Conservation (phyloP, 2,329 filamentous ascomycete species). For the Cryphonectria nitschkei region DNA sequence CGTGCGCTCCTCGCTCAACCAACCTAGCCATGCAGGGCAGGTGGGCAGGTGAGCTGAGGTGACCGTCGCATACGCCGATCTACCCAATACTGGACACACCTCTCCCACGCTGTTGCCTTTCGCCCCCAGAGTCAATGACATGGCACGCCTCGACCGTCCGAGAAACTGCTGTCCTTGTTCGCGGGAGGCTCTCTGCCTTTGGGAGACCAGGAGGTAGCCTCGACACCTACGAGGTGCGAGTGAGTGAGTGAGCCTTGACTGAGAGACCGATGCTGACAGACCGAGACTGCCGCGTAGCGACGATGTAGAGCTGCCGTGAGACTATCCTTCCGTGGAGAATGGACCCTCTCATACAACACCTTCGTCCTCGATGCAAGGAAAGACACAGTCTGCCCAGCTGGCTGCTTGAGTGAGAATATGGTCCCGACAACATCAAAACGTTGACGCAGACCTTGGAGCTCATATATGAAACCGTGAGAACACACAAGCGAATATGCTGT, state of each 20-base stretch:
- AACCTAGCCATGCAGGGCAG: constrained; percentile 14
- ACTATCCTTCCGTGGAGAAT: neutral
- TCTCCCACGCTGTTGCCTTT: neutral
- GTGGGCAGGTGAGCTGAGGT: constrained; percentile 9
- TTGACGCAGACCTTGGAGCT: neutral
- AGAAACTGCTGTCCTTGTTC: neutral
- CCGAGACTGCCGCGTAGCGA: neutral
- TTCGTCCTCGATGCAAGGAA: neutral
- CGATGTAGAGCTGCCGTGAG: neutral
- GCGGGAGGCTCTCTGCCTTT: neutral
- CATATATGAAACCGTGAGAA: neutral
- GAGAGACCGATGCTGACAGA: neutral
- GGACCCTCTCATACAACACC: neutral
- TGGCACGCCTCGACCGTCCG: neutral
- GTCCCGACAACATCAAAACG: neutral
- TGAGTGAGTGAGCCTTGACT: neutral
- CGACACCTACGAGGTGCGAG: neutral
- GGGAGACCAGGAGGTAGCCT: neutral
- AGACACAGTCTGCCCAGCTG: neutral
- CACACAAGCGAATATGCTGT: neutral
- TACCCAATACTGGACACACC: neutral
- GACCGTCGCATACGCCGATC: constrained; percentile 5
- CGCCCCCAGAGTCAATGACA: neutral
- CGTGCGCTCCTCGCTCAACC: constrained; percentile 1
- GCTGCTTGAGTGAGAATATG: neutral